Base-by-base conservation (phyloP, 2,329 filamentous ascomycete genomes). In the Penicillium sp. region DNA sequence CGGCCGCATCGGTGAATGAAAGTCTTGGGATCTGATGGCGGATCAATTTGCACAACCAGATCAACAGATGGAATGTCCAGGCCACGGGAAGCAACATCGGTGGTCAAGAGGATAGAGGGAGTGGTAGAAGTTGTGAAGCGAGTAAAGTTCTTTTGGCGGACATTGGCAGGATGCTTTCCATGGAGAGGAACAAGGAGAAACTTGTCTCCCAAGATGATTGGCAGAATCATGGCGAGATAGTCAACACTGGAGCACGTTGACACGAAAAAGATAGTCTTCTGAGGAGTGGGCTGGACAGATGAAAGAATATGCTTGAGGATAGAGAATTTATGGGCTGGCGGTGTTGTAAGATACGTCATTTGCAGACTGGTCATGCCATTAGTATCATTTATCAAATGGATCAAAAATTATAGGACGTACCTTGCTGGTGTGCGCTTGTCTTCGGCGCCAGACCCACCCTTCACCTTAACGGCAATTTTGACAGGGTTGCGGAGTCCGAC, bases 231-330 rank as follows among this genome's bases (percentile, higher is more conserved):
- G 52, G 91, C 84, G 67, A 95, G 95, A 72, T 97, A 97, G 69
- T 97, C 92, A 52, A 98, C 93, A 0, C 88, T 88, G 28, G 90
- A 91, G 67, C 93, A 96, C 2, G 92, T 96, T 0, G 91, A 95
- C 20, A 97, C 78, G 66, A 96, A 98, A 46, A 96, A 78, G 46
- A 98, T 96, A 28, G 84, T 87, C 64, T 91, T 90, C 56, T 91
- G 84, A 0, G 92, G 92, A 4, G 77, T 79, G 0, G 88, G 81
- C n/a, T 86, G 78, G 20, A 95, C 70, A 12, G 80, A 78, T 18
- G 81, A 75, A 2, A 97, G 76, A 0, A 97, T 77, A 27, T 84
- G 81, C 42, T 82, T 78, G 2, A 95, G 72, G 0, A 85, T 81
- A 0, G 89, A 86, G 31, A 95, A 75, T 68, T 95, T 96, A 54